Evolutionary conservation across 2,329 filamentous ascomycete species (phyloP).

Genomic region (Dactylellina parvicollis): DNA sequence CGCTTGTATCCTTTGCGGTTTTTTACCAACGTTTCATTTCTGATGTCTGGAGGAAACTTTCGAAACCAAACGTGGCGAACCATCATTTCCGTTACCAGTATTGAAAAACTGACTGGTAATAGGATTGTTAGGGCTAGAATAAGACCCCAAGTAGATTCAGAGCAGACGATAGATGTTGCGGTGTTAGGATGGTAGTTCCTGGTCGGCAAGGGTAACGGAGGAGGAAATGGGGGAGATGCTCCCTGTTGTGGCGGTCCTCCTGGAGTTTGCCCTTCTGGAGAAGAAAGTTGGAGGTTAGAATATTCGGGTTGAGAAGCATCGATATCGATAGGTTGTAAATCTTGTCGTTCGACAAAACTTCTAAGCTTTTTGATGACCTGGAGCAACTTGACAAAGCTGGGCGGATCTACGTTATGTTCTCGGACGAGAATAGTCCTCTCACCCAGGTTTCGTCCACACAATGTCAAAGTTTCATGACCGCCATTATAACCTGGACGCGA

Average conservation of each 20-base stretch:
- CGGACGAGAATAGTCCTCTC: background rate
- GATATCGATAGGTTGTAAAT: conserved; percentile 10
- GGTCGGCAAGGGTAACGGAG: background rate
- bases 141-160: conserved; percentile 42
- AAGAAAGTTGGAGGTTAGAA: no score
- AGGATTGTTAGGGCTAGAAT: conserved; percentile 25
- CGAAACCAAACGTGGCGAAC: conserved; percentile 48
- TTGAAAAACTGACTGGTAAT: conserved; percentile 29
- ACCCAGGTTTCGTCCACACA: conserved; percentile 7
- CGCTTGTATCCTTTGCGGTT: conserved; percentile 23
- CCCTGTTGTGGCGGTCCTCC: background rate
- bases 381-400: background rate
- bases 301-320: no score
- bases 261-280: background rate
- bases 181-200: conserved; percentile 16
- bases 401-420: background rate
- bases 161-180: conserved; percentile 43
- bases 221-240: background rate
- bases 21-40: background rate
- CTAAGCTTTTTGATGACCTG: background rate
- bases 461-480: conserved; percentile 6
- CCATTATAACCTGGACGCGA: conserved; percentile 20
- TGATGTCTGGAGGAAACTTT: conserved; percentile 25
- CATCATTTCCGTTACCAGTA: conserved; percentile 24
- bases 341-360: conserved; percentile 2